Conservation (phyloP, 192 early-diverging fungal genomes). For the Coemansia sp. region DNA sequence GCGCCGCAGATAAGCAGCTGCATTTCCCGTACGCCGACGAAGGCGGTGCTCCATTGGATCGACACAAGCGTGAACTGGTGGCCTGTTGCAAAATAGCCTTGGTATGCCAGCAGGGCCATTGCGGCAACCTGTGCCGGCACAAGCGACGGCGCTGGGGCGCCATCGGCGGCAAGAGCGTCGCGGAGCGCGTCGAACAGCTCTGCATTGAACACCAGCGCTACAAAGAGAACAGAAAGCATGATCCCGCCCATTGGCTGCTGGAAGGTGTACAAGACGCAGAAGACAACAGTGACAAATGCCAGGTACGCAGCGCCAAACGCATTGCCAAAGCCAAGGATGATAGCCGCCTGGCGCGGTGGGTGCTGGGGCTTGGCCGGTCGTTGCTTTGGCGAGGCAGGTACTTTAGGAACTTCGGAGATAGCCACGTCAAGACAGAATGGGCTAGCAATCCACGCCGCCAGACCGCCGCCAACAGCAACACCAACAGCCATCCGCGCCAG, state of each 20-base stretch:
- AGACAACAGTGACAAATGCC: conserved; percentile 62
- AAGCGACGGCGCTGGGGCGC: conserved; percentile 11
- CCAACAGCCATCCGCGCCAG: conserved; percentile 62
- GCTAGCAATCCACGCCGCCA: conserved; percentile 57
- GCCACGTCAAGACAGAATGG: conserved; percentile 62
- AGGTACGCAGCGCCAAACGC: conserved; percentile 72
- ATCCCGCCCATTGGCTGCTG: conserved; percentile 85
- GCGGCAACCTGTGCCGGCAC: conserved; percentile 49
- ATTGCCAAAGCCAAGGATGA: conserved; percentile 65
- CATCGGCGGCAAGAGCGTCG: conserved; percentile 16
- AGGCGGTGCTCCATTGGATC: conserved; percentile 90
- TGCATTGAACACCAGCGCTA: conserved; percentile 49
- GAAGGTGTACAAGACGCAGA: conserved; percentile 65
- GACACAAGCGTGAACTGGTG: conserved; percentile 89
- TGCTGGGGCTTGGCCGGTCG: neutral
- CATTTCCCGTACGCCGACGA: conserved; percentile 79
- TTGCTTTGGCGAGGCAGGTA: neutral
- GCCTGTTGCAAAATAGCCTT: conserved; percentile 85
- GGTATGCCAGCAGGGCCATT: conserved; percentile 59
- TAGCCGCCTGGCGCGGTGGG: conserved; percentile 28
- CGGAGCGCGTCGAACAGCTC: conserved; percentile 57
- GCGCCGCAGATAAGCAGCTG: conserved; percentile 76
- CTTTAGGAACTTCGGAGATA: conserved; percentile 4
- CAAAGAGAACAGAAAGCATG: conserved; percentile 54
- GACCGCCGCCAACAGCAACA: conserved; percentile 57